phyloP scores from a whole-genome alignment of 371 early-diverging fungal species.

The Mortierella sp. region DNA sequence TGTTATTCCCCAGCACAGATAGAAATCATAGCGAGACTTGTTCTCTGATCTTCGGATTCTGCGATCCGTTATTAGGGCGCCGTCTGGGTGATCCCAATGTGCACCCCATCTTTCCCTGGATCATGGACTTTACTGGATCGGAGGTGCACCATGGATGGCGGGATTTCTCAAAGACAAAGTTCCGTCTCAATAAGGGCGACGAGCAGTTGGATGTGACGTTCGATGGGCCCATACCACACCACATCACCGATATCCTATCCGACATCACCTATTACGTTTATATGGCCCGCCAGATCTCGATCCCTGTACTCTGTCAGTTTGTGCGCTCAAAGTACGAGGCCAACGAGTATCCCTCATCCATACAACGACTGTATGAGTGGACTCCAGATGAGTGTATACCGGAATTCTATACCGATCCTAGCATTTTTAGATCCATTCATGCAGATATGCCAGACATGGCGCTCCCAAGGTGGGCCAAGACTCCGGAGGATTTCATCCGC shows the following conservation, averaged over 20 bases:
- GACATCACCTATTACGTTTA: constrained; percentile 81
- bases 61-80: constrained; percentile 63
- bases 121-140: constrained; percentile 73
- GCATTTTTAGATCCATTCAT: constrained; percentile 74
- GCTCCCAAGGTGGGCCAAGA: constrained; percentile 74
- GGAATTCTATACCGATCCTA: constrained; percentile 75
- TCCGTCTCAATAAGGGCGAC: constrained; percentile 79
- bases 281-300: constrained; percentile 72
- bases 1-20: too few species aligned
- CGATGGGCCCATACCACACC: constrained; percentile 77
- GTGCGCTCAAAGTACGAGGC: constrained; percentile 79
- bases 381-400: constrained; percentile 84
- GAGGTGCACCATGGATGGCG: constrained; percentile 68
- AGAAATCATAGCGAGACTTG: too few species aligned
- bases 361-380: constrained; percentile 74
- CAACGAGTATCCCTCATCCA: constrained; percentile 75
- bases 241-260: constrained; percentile 76
- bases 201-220: constrained; percentile 78
- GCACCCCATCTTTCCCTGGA: constrained; percentile 81
- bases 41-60: too few species aligned
- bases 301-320: constrained; percentile 76
- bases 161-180: constrained; percentile 75
- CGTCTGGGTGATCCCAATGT: constrained; percentile 76
- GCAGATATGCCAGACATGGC: constrained; percentile 76
- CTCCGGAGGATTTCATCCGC: constrained; percentile 76